phyloP scores from a whole-genome alignment of 2,329 filamentous ascomycete species.

The Aureobasidium sp. region DNA sequence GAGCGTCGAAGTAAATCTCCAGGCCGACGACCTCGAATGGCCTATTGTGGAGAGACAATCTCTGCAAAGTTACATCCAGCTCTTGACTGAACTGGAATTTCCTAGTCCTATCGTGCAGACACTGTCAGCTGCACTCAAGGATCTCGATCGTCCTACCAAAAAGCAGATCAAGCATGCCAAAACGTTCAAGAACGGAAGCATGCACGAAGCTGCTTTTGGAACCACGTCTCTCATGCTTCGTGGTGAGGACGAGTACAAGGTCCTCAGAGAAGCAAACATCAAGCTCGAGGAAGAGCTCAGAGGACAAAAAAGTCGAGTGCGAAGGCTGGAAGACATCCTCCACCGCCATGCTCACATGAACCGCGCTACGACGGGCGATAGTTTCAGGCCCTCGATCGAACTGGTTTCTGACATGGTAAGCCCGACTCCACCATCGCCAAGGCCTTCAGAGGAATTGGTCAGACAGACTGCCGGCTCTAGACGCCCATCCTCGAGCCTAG shows the following conservation, averaged over 20 bases:
- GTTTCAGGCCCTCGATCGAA: constrained; percentile 19
- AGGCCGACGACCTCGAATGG: constrained; percentile 73
- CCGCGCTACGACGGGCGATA: constrained; percentile 33
- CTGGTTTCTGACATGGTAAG: constrained; percentile 10
- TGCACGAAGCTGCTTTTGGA: constrained; percentile 84
- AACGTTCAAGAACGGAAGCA: constrained; percentile 92
- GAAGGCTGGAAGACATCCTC: constrained; percentile 82
- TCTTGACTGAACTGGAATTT: constrained; percentile 55
- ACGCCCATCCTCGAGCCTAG: constrained; percentile 51
- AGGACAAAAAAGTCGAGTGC: constrained; percentile 84
- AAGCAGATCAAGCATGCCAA: constrained; percentile 81
- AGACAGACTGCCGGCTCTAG: constrained; percentile 51
- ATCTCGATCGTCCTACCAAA: constrained; percentile 72
- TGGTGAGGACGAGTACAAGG: constrained; percentile 71
- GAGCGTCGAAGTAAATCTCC: constrained; percentile 75
- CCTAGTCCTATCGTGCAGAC: constrained; percentile 61
- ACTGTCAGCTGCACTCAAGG: constrained; percentile 65
- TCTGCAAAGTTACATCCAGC: constrained; percentile 62
- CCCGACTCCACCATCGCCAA: constrained; percentile 22
- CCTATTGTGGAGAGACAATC: constrained; percentile 68
- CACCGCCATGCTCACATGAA: constrained; percentile 64
- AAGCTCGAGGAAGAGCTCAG: constrained; percentile 56
- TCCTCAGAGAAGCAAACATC: constrained; percentile 44
- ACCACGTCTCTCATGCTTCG: constrained; percentile 75
- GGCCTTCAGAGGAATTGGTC: constrained; percentile 38